These are phyloP conservation scores for Lactarius quietus DNA, from an alignment of 768 basidiomycete genomes.

Conservation along the genomic window DNA sequence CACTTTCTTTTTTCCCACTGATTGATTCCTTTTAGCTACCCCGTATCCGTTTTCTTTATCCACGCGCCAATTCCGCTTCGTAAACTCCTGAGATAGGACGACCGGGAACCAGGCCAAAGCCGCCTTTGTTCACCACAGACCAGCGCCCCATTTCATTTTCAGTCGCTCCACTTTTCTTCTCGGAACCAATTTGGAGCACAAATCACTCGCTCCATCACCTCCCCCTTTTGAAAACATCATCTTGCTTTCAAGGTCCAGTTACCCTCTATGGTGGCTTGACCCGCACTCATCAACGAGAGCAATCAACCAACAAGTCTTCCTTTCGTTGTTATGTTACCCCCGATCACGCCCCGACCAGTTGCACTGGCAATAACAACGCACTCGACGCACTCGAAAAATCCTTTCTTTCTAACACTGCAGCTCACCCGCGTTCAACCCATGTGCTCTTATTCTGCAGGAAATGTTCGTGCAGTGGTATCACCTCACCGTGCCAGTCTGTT, in stretches of 20 bases:
- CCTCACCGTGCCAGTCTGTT: neutral
- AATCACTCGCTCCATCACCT: constrained; percentile 15
- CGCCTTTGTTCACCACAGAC: constrained; percentile 3
- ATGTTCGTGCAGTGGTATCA: constrained; percentile 3
- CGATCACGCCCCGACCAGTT: constrained; percentile 5
- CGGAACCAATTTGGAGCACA: constrained; percentile 13
- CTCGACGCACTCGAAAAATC: neutral
- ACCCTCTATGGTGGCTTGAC: constrained; percentile 6
- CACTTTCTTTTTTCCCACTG: constrained; percentile 8
- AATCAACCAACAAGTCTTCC: neutral
- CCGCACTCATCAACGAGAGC: neutral
- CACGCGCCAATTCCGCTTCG: constrained; percentile 7
- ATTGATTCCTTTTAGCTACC: neutral
- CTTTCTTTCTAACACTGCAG: neutral
- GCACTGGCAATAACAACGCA: constrained; percentile 13
- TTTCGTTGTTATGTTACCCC: constrained; percentile 11
- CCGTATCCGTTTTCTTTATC: constrained; percentile 6
- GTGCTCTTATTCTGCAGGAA: neutral
- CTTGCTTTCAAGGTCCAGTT: constrained; percentile 9
- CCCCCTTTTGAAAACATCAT: constrained; percentile 16
- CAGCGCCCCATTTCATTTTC: neutral
- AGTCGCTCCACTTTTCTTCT: constrained; percentile 4
- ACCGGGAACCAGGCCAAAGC: constrained; percentile 8
- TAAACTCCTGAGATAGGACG: neutral
- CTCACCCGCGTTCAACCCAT: neutral